A percentile compares a stretch with the other conserved stretches of the same genome.
Evolutionary conservation across 192 early-diverging fungal species (phyloP).

Genomic region (Thamnidium elegans): DNA sequence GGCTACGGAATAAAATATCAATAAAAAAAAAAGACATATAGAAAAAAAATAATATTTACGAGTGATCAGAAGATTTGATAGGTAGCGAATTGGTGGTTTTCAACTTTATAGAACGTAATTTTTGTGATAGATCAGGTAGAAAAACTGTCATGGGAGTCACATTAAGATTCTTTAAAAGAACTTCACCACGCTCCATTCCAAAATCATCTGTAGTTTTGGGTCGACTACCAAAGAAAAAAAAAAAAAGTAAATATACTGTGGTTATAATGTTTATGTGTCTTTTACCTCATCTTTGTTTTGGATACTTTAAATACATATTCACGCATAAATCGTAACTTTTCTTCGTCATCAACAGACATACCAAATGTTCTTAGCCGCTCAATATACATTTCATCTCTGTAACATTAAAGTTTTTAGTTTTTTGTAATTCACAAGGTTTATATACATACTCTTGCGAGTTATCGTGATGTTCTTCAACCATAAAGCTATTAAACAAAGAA

Average conservation of each 20-base stretch:
- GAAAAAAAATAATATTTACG: not conserved
- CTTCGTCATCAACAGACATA: conserved; percentile 74
- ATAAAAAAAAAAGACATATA: not conserved
- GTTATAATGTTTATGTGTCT: not conserved
- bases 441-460: conserved; percentile 50
- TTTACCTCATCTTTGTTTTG: conserved; percentile 43
- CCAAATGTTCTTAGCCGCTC: conserved; percentile 61
- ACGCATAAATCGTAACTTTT: conserved; percentile 68
- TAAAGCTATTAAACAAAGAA: conserved; percentile 31
- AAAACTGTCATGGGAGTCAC: conserved; percentile 71
- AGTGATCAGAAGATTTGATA: not conserved
- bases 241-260: not conserved
- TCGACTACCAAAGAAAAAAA: conserved; percentile 4
- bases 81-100: not conserved
- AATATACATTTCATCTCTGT: conserved; percentile 50
- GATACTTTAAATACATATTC: conserved; percentile 78
- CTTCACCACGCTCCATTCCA: conserved; percentile 26
- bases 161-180: conserved; percentile 57
- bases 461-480: conserved; percentile 24
- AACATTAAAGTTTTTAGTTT: not conserved
- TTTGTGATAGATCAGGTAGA: conserved; percentile 37
- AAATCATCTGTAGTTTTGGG: conserved; percentile 28
- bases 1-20: no score
- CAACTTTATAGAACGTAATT: conserved; percentile 8
- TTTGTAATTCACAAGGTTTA: not conserved